These are phyloP conservation scores for Heliamphora pulchella DNA, from an alignment of 179 eudicot genomes.

Conservation along the genomic window DNA sequence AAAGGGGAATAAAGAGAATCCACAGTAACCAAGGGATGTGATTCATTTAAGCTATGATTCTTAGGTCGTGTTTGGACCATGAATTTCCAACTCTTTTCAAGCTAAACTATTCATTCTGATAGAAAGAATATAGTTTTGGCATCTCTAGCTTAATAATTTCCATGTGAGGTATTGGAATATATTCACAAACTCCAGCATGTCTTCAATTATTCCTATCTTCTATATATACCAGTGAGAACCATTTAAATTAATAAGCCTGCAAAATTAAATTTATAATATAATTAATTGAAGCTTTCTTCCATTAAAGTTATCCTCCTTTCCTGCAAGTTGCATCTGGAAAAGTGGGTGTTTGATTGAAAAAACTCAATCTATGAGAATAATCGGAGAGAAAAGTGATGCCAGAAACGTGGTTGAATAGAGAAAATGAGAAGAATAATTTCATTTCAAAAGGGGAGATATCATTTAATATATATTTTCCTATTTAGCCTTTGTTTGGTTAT, in stretches of 20 bases:
- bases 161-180: slow-evolving; percentile 26
- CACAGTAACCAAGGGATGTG: slow-evolving; percentile 22
- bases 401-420: slow-evolving; percentile 8
- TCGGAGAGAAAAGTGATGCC: background rate
- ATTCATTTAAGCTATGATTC: slow-evolving; percentile 25
- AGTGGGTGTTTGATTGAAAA: background rate
- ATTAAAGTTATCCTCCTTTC: background rate
- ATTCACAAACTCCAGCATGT: slow-evolving; percentile 9
- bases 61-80: background rate
- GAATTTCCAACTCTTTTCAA: too few species aligned
- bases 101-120: slow-evolving; percentile 20
- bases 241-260: background rate
- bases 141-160: slow-evolving; percentile 23
- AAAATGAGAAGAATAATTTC: background rate
- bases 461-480: too few species aligned
- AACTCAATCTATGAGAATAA: slow-evolving; percentile 1
- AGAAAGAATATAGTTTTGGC: slow-evolving; percentile 33
- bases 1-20: slow-evolving; percentile 18
- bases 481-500: too few species aligned
- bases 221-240: background rate
- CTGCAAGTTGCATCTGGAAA: background rate
- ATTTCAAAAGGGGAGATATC: background rate
- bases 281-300: background rate
- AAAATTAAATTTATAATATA: too few species aligned
- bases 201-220: slow-evolving; percentile 1